These are phyloP conservation scores for Proliferodiscus dingleyae DNA, from an alignment of 2,329 filamentous ascomycete species.

Conservation along the genomic window DNA sequence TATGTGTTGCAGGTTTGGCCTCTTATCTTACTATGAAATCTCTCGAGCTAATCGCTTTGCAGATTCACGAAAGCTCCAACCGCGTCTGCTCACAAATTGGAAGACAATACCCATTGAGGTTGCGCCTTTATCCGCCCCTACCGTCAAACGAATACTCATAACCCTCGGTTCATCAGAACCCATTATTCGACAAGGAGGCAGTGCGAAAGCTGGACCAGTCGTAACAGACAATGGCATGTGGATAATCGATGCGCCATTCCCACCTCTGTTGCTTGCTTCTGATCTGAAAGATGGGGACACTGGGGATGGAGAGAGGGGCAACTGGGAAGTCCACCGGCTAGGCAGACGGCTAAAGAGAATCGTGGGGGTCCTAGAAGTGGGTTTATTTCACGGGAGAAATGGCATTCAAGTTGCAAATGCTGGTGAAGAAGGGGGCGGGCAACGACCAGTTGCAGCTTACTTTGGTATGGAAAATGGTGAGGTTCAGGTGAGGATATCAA, in stretches of 20 bases:
- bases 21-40: neutral
- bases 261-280: constrained; percentile 60
- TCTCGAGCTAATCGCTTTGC: neutral
- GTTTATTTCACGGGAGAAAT: constrained; percentile 80
- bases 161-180: constrained; percentile 70
- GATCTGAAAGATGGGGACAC: constrained; percentile 41
- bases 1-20: constrained; percentile 70
- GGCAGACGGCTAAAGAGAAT: constrained; percentile 72
- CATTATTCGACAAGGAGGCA: constrained; percentile 64
- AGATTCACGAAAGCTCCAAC: constrained; percentile 88
- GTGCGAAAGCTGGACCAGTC: constrained; percentile 76
- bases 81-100: constrained; percentile 71
- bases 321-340: constrained; percentile 76
- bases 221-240: constrained; percentile 83
- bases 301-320: constrained; percentile 55
- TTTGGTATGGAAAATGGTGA: constrained; percentile 82
- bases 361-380: constrained; percentile 85
- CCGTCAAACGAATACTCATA: constrained; percentile 68
- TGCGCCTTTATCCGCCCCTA: constrained; percentile 73
- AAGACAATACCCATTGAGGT: constrained; percentile 90
- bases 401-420: constrained; percentile 63
- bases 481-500: constrained; percentile 50
- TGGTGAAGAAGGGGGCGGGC: constrained; percentile 61
- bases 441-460: constrained; percentile 91
- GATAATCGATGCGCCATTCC: constrained; percentile 90